Percentiles rank a stretch among this genome's conserved stretches.
Evolutionary conservation across 176 grass and related monocot species (phyloP).

Genomic region (Aegilops umbellulata): DNA sequence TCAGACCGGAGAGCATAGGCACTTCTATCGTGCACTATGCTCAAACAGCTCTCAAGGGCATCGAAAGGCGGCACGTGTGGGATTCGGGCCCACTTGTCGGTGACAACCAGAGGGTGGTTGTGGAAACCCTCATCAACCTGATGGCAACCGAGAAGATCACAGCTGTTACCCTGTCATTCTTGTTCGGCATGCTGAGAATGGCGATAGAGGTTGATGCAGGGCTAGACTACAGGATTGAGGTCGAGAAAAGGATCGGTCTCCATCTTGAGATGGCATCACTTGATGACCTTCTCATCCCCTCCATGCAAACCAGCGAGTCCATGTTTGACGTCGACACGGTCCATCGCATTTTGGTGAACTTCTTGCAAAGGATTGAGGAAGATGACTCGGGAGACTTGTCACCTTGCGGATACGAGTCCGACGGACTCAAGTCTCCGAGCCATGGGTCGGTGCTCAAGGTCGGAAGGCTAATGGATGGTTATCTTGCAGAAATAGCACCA

Average conservation of each 20-base stretch:
- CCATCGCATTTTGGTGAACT: conserved; percentile 84
- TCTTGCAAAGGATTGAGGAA: conserved; percentile 76
- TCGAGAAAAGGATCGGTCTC: conserved; percentile 75
- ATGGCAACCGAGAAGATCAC: conserved; percentile 79
- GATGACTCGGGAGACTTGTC: conserved; percentile 72
- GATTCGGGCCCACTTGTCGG: conserved; percentile 61
- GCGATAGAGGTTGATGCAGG: conserved; percentile 68
- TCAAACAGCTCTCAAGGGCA: conserved; percentile 65
- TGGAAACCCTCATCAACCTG: conserved; percentile 71
- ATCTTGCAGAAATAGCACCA: conserved; percentile 73
- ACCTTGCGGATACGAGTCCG: conserved; percentile 69
- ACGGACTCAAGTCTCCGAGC: conserved; percentile 60
- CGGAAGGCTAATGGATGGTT: conserved; percentile 69
- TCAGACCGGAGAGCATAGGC: conserved; percentile 68
- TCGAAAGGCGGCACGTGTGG: conserved; percentile 67
- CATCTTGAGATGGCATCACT: conserved; percentile 85
- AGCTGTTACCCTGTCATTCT: conserved; percentile 63
- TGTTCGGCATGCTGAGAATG: conserved; percentile 97
- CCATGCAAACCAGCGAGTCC: conserved; percentile 63
- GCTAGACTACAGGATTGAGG: conserved; percentile 60
- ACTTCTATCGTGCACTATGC: conserved; percentile 72
- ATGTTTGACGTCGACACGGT: conserved; percentile 88
- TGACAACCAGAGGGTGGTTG: conserved; percentile 56
- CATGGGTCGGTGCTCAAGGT: conserved; percentile 81
- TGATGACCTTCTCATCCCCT: conserved; percentile 84